Evolutionary conservation across 2,329 filamentous ascomycete genomes (phyloP).

Genomic region (Curvularia hawaiiensis): DNA sequence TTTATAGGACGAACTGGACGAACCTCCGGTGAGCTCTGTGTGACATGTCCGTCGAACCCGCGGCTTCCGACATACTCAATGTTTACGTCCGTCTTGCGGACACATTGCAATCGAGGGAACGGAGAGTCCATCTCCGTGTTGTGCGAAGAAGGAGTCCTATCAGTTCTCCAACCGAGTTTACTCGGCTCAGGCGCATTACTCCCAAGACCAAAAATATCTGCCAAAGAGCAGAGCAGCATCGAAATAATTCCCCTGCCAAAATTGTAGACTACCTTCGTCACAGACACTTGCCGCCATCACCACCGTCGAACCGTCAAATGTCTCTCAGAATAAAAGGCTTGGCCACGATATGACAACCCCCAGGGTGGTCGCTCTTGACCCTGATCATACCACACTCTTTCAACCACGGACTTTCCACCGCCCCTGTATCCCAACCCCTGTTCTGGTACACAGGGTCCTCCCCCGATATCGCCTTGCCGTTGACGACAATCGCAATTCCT

Average conservation of each 20-base stretch:
- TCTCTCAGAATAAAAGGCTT: slow-evolving; percentile 3
- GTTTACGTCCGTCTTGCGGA: not conserved
- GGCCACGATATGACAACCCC: slow-evolving; percentile 20
- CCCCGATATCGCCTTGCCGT: not conserved
- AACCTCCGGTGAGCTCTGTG: not conserved
- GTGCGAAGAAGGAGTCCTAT: not conserved
- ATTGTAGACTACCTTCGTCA: not conserved
- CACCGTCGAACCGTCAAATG: not conserved
- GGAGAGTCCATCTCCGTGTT: not conserved
- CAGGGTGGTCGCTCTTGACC: slow-evolving; percentile 14
- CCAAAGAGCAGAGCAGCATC: not conserved
- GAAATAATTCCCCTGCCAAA: not conserved
- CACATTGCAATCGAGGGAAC: not conserved
- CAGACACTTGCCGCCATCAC: not conserved
- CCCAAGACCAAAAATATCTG: not conserved
- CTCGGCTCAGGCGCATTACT: not conserved
- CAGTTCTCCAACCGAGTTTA: not conserved
- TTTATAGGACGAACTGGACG: not conserved
- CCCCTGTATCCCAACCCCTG: not conserved
- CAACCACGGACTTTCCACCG: slow-evolving; percentile 17
- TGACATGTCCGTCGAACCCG: not conserved
- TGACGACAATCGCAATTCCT: not conserved
- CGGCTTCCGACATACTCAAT: not conserved
- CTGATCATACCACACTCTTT: slow-evolving; percentile 24
- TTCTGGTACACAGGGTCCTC: not conserved